phyloP scores from a whole-genome alignment of 306 rosid species.

The Alnus glutinosa region DNA sequence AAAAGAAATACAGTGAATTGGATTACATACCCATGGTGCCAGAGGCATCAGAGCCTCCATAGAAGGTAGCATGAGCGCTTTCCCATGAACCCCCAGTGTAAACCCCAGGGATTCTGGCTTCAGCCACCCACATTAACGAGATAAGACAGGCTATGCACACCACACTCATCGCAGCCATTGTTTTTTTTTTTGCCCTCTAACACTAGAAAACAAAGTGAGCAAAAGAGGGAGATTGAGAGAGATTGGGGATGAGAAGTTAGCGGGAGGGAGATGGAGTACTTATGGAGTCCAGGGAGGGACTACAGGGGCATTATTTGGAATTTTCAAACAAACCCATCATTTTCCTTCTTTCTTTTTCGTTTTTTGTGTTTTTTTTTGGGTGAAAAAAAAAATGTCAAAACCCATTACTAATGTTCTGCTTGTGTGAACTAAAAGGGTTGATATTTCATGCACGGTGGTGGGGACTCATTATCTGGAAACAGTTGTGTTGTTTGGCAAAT shows the following conservation, averaged over 20 bases:
- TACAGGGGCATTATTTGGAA: constrained; percentile 39
- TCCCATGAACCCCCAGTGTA: constrained; percentile 75
- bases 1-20: not conserved
- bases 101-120: constrained; percentile 80
- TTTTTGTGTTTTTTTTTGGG: no score
- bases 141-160: constrained; percentile 42
- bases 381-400: not conserved
- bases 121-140: constrained; percentile 38
- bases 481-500: no score
- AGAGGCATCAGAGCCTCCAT: constrained; percentile 93
- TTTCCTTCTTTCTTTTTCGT: not conserved
- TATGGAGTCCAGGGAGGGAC: constrained; percentile 37
- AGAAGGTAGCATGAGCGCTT: constrained; percentile 90
- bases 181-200: not conserved
- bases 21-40: constrained; percentile 85
- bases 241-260: constrained; percentile 28
- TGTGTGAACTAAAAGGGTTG: not conserved
- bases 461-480: no score
- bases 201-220: not conserved
- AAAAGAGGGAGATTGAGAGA: not conserved
- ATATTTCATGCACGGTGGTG: no score
- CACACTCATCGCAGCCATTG: constrained; percentile 39
- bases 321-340: constrained; percentile 14
- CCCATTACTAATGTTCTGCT: not conserved
- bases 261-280: constrained; percentile 47